These are phyloP conservation scores for Lichtheimia corymbifera DNA, from an alignment of 371 early-diverging fungal species.

Conservation along the genomic window DNA sequence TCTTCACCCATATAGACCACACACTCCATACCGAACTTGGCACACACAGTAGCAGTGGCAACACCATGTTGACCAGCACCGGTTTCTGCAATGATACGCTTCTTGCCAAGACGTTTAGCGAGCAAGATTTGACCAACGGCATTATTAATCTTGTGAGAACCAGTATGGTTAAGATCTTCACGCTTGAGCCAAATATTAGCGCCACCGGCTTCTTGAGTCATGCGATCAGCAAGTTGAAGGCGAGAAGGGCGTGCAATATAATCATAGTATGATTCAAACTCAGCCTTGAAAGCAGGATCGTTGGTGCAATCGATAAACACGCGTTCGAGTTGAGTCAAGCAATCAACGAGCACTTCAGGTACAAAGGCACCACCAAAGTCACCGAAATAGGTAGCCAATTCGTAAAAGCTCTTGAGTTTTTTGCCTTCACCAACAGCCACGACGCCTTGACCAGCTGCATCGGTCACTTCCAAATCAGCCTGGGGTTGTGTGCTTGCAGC, in stretches of 20 bases:
- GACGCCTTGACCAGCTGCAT: slow-evolving; percentile 20
- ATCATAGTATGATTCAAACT: slow-evolving; percentile 87
- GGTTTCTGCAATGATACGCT: slow-evolving; percentile 96
- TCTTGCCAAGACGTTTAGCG: slow-evolving; percentile 94
- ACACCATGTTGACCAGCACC: slow-evolving; percentile 99
- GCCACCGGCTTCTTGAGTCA: slow-evolving; percentile 80
- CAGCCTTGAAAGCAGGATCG: slow-evolving; percentile 88
- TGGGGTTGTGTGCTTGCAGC: slow-evolving; percentile 27
- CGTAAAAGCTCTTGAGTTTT: slow-evolving; percentile 46
- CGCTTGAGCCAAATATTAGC: slow-evolving; percentile 97
- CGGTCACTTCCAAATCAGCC: slow-evolving; percentile 39
- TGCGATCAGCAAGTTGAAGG: slow-evolving; percentile 82
- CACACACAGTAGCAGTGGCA: slow-evolving; percentile 97
- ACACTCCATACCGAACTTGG: slow-evolving; percentile 95
- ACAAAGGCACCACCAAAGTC: slow-evolving; percentile 96
- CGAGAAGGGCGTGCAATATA: slow-evolving; percentile 92
- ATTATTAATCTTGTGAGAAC: slow-evolving; percentile 98
- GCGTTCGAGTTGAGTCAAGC: slow-evolving; percentile 84
- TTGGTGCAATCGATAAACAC: slow-evolving; percentile 79
- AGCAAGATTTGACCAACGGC: slow-evolving; percentile 93
- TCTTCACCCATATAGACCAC: slow-evolving; percentile 96
- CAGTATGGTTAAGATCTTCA: slow-evolving; percentile 98
- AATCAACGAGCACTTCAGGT: slow-evolving; percentile 93
- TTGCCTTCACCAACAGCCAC: slow-evolving; percentile 9
- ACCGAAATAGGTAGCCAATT: slow-evolving; percentile 82